Conservation (phyloP, 2,329 filamentous ascomycete genomes). For the Bipolaris bicolor region DNA sequence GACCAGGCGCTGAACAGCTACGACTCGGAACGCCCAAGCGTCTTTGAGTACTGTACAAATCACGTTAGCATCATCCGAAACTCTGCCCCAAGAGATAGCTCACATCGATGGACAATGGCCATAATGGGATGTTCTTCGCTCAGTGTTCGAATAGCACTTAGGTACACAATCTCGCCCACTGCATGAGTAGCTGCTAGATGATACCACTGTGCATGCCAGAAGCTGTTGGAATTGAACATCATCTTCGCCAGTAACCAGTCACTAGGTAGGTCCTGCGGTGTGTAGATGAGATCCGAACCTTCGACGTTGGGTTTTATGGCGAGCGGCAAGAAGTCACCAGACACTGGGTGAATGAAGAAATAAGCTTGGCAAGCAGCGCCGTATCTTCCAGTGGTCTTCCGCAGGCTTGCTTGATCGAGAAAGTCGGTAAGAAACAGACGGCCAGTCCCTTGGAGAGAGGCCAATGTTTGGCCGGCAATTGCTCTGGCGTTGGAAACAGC, state of each 20-base stretch:
- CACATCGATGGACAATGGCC: too few species aligned
- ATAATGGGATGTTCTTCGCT: too few species aligned
- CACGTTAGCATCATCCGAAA: too few species aligned
- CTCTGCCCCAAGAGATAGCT: too few species aligned
- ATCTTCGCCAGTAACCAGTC: constrained; percentile 61
- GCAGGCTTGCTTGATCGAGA: background rate
- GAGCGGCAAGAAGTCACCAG: constrained; percentile 55
- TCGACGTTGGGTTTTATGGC: constrained; percentile 56
- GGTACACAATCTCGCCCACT: too few species aligned
- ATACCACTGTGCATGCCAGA: too few species aligned
- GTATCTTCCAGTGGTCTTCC: constrained; percentile 33
- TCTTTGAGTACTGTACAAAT: too few species aligned
- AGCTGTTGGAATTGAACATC: too few species aligned
- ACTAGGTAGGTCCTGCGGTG: constrained; percentile 51
- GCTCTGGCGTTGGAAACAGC: constrained; percentile 1
- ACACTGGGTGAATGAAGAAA: constrained; percentile 53
- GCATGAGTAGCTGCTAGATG: too few species aligned
- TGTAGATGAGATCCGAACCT: constrained; percentile 54
- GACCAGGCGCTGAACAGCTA: too few species aligned
- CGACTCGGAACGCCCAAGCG: too few species aligned
- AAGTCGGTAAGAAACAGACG: constrained; percentile 24
- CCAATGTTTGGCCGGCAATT: constrained; percentile 26
- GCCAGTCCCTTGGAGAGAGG: constrained; percentile 43
- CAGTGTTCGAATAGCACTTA: too few species aligned
- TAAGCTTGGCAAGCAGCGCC: constrained; percentile 54